These are phyloP conservation scores for Phytopythium aichiense DNA, from an alignment of 352 stramenopile species.

Conservation along the genomic window DNA sequence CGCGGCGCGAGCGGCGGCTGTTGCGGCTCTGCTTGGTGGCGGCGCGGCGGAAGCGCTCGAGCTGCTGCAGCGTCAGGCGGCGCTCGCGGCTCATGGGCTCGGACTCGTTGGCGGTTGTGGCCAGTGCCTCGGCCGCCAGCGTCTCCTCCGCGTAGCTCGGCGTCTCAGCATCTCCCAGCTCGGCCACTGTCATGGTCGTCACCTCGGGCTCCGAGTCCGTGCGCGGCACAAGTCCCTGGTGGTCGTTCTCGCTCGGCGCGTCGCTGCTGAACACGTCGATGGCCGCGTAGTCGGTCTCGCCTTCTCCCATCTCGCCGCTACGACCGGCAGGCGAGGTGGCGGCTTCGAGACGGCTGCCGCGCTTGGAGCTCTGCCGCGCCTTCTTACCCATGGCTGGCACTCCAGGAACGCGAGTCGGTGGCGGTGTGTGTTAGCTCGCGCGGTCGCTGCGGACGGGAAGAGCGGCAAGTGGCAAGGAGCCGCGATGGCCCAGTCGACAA, in stretches of 20 bases:
- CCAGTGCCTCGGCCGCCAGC: constrained; percentile 11
- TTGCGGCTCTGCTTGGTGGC: constrained; percentile 23
- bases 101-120: not conserved
- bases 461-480: not conserved
- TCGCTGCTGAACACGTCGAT: constrained; percentile 5
- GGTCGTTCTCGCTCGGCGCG: not conserved
- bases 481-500: not conserved
- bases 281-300: constrained; percentile 6
- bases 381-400: not conserved
- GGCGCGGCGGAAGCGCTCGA: constrained; percentile 31
- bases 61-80: constrained; percentile 29
- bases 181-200: not conserved
- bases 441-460: not conserved
- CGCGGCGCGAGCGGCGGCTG: constrained; percentile 9
- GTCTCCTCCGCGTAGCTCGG: constrained; percentile 8
- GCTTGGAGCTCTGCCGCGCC: not conserved
- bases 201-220: constrained; percentile 2
- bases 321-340: not conserved
- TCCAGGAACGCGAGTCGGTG: not conserved
- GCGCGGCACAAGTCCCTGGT: constrained; percentile 1
- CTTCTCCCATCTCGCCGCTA: constrained; percentile 8
- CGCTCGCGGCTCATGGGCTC: constrained; percentile 25
- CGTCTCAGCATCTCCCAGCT: not conserved
- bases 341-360: not conserved
- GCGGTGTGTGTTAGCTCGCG: not conserved